Evolutionary conservation across 2,329 filamentous ascomycete species (phyloP), one percentile per base, ranked within the genome.

Genomic region (Colletotrichum sp.): DNA sequence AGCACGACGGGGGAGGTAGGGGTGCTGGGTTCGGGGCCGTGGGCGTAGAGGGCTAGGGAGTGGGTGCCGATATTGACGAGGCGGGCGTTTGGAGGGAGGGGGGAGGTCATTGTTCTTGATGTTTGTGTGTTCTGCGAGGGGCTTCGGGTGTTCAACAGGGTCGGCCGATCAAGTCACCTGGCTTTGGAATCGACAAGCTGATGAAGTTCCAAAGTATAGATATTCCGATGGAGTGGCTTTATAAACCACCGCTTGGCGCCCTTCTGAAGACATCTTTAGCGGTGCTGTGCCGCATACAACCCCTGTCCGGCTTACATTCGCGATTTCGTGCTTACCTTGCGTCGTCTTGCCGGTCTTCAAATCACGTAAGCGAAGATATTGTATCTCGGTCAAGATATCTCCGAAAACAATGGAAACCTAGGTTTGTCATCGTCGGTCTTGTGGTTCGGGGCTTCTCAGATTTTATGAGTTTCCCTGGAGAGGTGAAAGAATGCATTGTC

Each of bases 11-110:
- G 71, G 13, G 55, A 55, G 5, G 18, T 7, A 6, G 16, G 12
- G 57, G 21, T 57, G 12, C 30, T 57, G 21, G 71, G 36, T 4
- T 64, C 71, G 21, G 64, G 71, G 4, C 65, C 65, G 21, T 73
- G 55, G 21, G 21, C 24, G 71, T 73, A 69, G 30, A 73, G 39
- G 24, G 71, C 65, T 7, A 73, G 39, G 36, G 71, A 73, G 39
- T 69, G 65, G 5, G 65, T 68, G 64, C 71, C 71, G 24, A 73
- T 73, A 4, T 73, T 69, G 71, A 69, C 57, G 12, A 73, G 65
- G 28, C 64, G 57, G 65, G 36, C 28, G 65, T 73, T 69, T 14
- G 65, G n/a, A 13, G 65, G 57, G 14, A 68, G 36, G 4, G 55
- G n/a, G 26, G 65, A 55, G 18, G 26, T 1, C 70, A 61, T 72